These are phyloP conservation scores for Candida methanosorbosa DNA, from an alignment of 805 yeast genomes.

Conservation along the genomic window DNA sequence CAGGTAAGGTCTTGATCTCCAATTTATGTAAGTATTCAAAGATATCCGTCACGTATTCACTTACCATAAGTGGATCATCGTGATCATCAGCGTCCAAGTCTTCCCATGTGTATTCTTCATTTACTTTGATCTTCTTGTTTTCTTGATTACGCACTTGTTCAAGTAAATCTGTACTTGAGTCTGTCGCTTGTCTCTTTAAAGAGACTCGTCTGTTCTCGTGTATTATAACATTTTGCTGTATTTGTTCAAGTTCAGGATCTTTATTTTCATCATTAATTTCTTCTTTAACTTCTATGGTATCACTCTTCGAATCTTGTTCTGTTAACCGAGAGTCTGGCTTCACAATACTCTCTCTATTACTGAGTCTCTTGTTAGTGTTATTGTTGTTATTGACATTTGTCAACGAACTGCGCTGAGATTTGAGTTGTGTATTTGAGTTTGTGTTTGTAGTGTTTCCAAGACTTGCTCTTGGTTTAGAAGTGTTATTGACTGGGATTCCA, in stretches of 20 bases:
- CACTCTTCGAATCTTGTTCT: conserved; percentile 46
- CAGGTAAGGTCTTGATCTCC: conserved; percentile 68
- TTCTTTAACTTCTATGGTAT: conserved; percentile 50
- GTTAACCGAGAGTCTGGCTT: conserved; percentile 14
- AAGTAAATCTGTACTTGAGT: conserved; percentile 34
- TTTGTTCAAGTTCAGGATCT: conserved; percentile 50
- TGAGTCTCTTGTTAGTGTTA: conserved; percentile 1
- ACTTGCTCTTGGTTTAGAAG: conserved; percentile 11
- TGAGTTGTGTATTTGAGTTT: conserved; percentile 3
- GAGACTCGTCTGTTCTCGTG: conserved; percentile 24
- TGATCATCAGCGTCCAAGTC: conserved; percentile 63
- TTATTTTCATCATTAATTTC: conserved; percentile 44
- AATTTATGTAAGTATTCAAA: conserved; percentile 69
- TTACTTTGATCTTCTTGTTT: conserved; percentile 24
- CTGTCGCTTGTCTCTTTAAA: conserved; percentile 48
- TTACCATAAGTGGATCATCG: conserved; percentile 79
- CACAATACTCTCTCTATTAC: neutral
- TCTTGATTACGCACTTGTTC: conserved; percentile 16
- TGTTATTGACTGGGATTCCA: conserved; percentile 4
- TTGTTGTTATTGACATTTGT: conserved; percentile 5
- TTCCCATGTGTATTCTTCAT: conserved; percentile 47
- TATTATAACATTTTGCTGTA: conserved; percentile 36
- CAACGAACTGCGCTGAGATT: conserved; percentile 1
- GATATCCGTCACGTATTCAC: conserved; percentile 85
- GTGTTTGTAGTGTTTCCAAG: conserved; percentile 5